phyloP scores from a whole-genome alignment of 2,329 filamentous ascomycete genomes.

The Helicocarpus griseus region DNA sequence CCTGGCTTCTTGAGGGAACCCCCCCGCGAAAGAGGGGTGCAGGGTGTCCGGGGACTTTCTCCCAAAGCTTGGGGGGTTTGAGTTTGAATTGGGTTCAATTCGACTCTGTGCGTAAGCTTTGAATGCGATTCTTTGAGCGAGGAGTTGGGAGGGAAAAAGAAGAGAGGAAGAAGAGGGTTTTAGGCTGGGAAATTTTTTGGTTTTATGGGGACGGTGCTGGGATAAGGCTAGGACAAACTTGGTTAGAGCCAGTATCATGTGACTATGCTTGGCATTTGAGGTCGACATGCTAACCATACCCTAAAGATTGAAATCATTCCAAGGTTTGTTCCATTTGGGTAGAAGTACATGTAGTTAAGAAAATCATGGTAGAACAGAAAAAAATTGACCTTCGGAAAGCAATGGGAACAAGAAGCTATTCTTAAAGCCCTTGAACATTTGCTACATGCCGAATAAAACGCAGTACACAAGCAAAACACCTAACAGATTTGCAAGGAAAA shows the following conservation, averaged over 20 bases:
- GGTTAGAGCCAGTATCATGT: too few species aligned
- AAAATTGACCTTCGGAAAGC: too few species aligned
- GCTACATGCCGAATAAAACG: neutral
- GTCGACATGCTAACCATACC: too few species aligned
- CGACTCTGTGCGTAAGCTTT: conserved; percentile 87
- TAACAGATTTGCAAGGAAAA: too few species aligned
- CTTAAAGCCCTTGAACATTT: too few species aligned
- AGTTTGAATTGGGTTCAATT: conserved; percentile 31
- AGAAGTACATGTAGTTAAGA: too few species aligned
- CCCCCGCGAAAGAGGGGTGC: conserved; percentile 24
- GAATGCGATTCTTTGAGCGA: conserved; percentile 99
- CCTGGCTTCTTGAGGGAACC: conserved; percentile 30
- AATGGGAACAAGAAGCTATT: too few species aligned
- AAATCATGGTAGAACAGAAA: too few species aligned
- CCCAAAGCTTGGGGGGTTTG: conserved; percentile 65
- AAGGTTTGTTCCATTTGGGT: too few species aligned
- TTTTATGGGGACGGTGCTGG: neutral
- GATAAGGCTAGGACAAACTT: neutral
- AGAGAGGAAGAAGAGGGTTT: conserved; percentile 14
- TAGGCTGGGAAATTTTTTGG: conserved; percentile 6
- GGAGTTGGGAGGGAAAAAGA: conserved; percentile 53
- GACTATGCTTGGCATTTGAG: too few species aligned
- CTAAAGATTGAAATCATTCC: too few species aligned
- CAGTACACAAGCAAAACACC: neutral
- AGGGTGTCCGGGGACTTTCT: conserved; percentile 99